Base-by-base conservation (phyloP, 768 basidiomycete genomes). In the Ramaria sp. region DNA sequence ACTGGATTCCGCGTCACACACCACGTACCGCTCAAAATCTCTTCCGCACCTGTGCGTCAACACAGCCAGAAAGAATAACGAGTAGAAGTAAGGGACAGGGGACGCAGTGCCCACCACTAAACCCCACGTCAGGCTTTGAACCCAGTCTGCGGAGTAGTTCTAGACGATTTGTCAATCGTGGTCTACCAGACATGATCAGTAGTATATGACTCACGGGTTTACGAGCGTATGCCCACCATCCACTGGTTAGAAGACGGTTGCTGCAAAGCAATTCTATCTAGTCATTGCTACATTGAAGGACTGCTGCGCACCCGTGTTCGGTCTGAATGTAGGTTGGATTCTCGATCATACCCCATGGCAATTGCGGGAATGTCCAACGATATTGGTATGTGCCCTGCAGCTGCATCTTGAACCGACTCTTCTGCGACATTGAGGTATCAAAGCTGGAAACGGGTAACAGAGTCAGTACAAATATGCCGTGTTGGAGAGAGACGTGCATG, bases 341-440 rank as follows among this genome's bases (percentile, higher is more conserved):
- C 63, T 89, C 69, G 58, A 97, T 70, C 5, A 79, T 81, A 57
- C 82, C 78, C 66, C 89, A 77, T 0, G 95, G 94, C 8, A 96
- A 72, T 63, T 94, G 88, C 54, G 96, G 96, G 83, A 98, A 98
- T 0, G 93, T 85, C 62, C 84, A 84, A 63, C 96, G 86, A 72
- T 83, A 86, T 37, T 73, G 77, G 61, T 78, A 83, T 60, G 88
- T 88, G 20, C 92, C 94, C 62, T 92, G 89, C 37, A 86, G 86
- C 65, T 95, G 87, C 87, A 97, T 95, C 67, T 96, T 95, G 79
- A 98, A 98, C 58, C 83, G 83, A 60, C 89, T 93, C 73, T 99
- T 98, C 66, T 98, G 95, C 3, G 91, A 82, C 90, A 93, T 95
- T 1, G 92, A 76, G 16, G 88, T 85, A 61, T 99, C 96, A 78